These are phyloP conservation scores for Suillus hirtellus DNA, from an alignment of 768 basidiomycete species.

Conservation along the genomic window DNA sequence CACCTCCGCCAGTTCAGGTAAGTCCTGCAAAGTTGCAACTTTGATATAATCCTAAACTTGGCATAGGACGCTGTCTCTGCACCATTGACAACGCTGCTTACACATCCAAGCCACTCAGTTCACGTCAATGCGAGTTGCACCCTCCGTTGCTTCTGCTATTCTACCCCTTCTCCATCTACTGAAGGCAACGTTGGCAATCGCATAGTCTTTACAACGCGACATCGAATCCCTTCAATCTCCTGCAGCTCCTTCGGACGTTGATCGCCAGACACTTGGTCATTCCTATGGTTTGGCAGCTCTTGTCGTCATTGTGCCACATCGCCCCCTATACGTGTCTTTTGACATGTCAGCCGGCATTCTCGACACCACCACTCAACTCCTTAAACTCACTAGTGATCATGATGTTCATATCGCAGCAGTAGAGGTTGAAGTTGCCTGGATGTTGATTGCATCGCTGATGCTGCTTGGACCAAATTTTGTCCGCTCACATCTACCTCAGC, in stretches of 20 bases:
- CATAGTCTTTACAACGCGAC: constrained; percentile 84
- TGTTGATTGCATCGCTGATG: constrained; percentile 86
- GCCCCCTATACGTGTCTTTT: constrained; percentile 92
- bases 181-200: constrained; percentile 70
- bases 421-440: constrained; percentile 96
- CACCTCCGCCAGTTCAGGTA: constrained; percentile 85
- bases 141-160: constrained; percentile 86
- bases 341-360: constrained; percentile 90
- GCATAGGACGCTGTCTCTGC: constrained; percentile 78
- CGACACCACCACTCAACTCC: constrained; percentile 84
- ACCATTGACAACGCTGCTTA: constrained; percentile 79
- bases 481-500: constrained; percentile 87
- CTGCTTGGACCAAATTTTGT: constrained; percentile 92
- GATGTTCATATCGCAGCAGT: constrained; percentile 78
- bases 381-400: constrained; percentile 91
- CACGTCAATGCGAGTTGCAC: constrained; percentile 86
- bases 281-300: constrained; percentile 89
- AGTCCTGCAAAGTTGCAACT: constrained; percentile 13
- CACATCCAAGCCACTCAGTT: constrained; percentile 84
- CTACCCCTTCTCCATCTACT: constrained; percentile 82
- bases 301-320: constrained; percentile 80
- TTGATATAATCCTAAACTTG: neutral
- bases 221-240: constrained; percentile 72
- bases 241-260: constrained; percentile 67
- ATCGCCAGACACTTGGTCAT: constrained; percentile 76